Evolutionary conservation across 2,329 filamentous ascomycete genomes (phyloP), one percentile per base, ranked within the genome.

Genomic region (Alternaria rosae): DNA sequence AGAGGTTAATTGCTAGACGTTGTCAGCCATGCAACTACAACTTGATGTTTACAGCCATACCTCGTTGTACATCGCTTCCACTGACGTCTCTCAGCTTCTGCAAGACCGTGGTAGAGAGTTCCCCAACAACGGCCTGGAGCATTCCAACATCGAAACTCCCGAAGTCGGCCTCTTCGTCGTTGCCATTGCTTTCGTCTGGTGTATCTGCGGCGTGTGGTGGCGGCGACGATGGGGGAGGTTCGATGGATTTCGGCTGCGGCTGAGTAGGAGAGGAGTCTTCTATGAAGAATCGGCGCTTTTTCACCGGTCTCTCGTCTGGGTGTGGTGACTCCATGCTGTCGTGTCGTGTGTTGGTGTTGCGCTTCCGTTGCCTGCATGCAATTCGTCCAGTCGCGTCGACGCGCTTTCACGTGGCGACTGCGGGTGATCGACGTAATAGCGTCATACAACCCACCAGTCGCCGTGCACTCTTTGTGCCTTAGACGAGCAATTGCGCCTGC

Each of bases 251-350:
- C 11, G 71, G 59, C 9, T 60, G 57, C 3, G 65, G 45, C 12
- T 69, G 67, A 6, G 56, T 54, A 9, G 76, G 71, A 10, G 80
- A 78, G 11, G 80, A 77, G 26, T 85, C 83, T 45, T 88, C 86
- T 15, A 84, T 81, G 68, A 90, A 90, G 78, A 89, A 89, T 26
- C 88, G 85, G 63, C 86, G 82, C 77, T 88, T 89, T 78, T 90
- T 90, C 23, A 78, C 76, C 5, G 88, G 88, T 20, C 85, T 80
- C 45, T 86, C 82, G 52, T 87, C 82, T 47, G 84, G 73, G 62
- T 82, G 79, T n/a, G 75, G 66, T 53, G 77, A 75, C 61, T 76
- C 77, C 78, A 81, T 78, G 50, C 66, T 67, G 66, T 65, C 51
- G 56, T 47, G 60, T 54, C 42, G 38, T 41, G 48, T 28, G 59